phyloP scores from a whole-genome alignment of 2,329 filamentous ascomycete species.

The Paraphaeosphaeria sporulosa region DNA sequence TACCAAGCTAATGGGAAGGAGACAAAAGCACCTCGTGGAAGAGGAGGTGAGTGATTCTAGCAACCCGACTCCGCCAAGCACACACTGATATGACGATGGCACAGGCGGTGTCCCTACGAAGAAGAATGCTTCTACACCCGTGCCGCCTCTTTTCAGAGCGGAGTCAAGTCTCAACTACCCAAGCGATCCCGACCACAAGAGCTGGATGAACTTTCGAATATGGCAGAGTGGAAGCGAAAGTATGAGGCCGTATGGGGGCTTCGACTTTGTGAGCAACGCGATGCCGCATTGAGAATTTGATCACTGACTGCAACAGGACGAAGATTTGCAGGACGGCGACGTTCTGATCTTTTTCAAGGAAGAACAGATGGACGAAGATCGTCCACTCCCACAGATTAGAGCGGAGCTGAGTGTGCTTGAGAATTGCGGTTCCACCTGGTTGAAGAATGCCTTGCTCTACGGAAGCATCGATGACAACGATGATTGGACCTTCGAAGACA shows the following conservation, averaged over 20 bases:
- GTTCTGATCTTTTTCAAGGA: slow-evolving; percentile 51
- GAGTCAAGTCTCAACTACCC: slow-evolving; percentile 35
- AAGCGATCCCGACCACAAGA: slow-evolving; percentile 31
- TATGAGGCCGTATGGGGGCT: slow-evolving; percentile 46
- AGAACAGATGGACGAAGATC: slow-evolving; percentile 45
- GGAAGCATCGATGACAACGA: slow-evolving; percentile 45
- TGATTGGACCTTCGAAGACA: slow-evolving; percentile 38
- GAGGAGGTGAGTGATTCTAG: slow-evolving; percentile 30
- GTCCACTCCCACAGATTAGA: slow-evolving; percentile 45
- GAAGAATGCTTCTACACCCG: slow-evolving; percentile 30
- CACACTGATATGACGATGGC: neutral
- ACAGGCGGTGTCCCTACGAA: slow-evolving; percentile 47
- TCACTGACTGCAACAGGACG: slow-evolving; percentile 40
- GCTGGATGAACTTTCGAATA: slow-evolving; percentile 47
- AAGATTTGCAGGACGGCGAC: slow-evolving; percentile 48
- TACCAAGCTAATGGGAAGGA: slow-evolving; percentile 49
- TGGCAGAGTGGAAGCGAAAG: slow-evolving; percentile 44
- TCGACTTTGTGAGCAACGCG: slow-evolving; percentile 41
- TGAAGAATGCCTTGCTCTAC: slow-evolving; percentile 46
- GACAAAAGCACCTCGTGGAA: slow-evolving; percentile 47
- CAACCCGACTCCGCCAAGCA: no score
- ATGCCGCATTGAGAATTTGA: neutral
- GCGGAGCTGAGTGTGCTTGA: slow-evolving; percentile 46
- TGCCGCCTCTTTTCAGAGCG: slow-evolving; percentile 27
- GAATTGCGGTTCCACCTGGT: slow-evolving; percentile 47